Evolutionary conservation across 148 eudicot species (phyloP), one percentile per base, ranked within the genome.

Genomic region (Beta vulgaris): DNA sequence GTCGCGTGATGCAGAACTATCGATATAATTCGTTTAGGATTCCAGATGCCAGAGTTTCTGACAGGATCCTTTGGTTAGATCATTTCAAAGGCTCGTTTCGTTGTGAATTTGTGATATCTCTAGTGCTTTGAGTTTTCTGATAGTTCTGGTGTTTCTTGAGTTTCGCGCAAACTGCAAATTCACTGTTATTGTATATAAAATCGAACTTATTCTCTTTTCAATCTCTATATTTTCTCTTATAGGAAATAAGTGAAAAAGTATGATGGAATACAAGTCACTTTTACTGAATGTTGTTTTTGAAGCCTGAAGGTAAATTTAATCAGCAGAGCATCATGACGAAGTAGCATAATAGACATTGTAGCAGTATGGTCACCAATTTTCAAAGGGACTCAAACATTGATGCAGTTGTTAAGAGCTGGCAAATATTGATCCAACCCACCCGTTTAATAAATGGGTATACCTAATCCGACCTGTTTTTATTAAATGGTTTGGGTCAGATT

Each of bases 131-230:
- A 11, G 71, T 53, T 63, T n/a, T n/a, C n/a, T 7, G 25, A 40
- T 55, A 19, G 29, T 31, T 68, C 53, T 57, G 1, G 4, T 31
- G 36, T 37, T 36, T 16, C 51, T 72, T 26, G 12, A 11, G 43
- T 49, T 46, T 21, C 63, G 31, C 31, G 32, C 11, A 49, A 49
- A 48, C 23, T 63, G 54, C 31, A 37, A 3, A n/a, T 25, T 14
- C 51, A 76, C 48, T 12, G 25, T 3, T 63, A 26, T 61, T 76
- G 78, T 76, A 67, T 26, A 55, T 75, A 67, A 62, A 9, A 35
- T 31, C 21, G n/a, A n/a, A 31, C 21, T 34, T 15, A 25, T 46
- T 69, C 15, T 19, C 29, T 29, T 42, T 67, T 40, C 26, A 9
- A 19, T 3, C 10, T 64, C 8, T 35, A 14, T 61, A 6, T 62